Evolutionary conservation across 1,139 yeast genomes (phyloP).

Genomic region (Geotrichum fermentans): DNA sequence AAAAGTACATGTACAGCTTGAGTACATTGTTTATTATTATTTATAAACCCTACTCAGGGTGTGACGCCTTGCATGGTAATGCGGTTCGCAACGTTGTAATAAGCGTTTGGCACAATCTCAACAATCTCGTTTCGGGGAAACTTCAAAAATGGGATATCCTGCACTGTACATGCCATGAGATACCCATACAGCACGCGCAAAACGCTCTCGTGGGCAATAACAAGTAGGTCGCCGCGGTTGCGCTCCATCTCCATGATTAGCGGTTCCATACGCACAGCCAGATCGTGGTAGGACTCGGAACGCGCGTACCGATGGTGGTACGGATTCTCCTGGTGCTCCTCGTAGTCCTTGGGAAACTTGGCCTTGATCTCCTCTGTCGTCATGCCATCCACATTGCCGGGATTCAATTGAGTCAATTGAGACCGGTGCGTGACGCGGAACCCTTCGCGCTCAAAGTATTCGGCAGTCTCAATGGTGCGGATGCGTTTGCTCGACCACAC

Average conservation of each 20-base stretch:
- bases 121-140: conserved; percentile 80
- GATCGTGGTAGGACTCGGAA: conserved; percentile 91
- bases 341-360: conserved; percentile 65
- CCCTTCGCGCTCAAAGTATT: conserved; percentile 33
- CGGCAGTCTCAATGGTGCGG: conserved; percentile 77
- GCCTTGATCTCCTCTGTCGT: conserved; percentile 53
- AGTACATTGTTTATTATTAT: no score
- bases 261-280: conserved; percentile 92
- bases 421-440: conserved; percentile 53
- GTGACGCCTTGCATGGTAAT: conserved; percentile 40
- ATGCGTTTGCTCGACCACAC: conserved; percentile 92
- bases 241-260: conserved; percentile 89
- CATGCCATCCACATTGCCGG: conserved; percentile 79
- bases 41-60: no score
- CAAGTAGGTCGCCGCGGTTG: conserved; percentile 77
- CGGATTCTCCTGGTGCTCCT: conserved; percentile 66
- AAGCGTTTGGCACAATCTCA: conserved; percentile 84
- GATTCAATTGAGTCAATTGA: conserved; percentile 81
- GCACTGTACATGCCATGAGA: conserved; percentile 84
- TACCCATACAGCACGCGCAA: conserved; percentile 87
- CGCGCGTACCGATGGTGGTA: conserved; percentile 90
- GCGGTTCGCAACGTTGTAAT: conserved; percentile 65
- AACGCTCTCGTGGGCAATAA: conserved; percentile 90
- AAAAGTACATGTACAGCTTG: no score
- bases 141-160: conserved; percentile 72